Evolutionary conservation across 306 rosid genomes (phyloP), one percentile per base, ranked within the genome.

Genomic region (Datisca glomerata): DNA sequence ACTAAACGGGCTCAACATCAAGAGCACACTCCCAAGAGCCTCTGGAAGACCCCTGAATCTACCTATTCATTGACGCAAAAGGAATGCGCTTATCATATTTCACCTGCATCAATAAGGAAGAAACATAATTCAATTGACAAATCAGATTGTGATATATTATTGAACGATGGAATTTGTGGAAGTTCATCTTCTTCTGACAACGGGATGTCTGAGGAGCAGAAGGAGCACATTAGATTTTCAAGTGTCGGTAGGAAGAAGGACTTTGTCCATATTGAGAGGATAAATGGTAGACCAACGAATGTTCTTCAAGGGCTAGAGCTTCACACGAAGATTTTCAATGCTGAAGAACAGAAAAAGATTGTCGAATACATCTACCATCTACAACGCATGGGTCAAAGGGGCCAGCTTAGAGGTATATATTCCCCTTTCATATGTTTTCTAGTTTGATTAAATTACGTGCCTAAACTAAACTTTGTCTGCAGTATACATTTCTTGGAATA

Each of bases 281-380:
- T 21, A 1, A 1, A 21, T 12, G 32, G 55, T 8, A 49, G 19
- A 19, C 1, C 12, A 8, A 10, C 1, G 1, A 47, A 29, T 15
- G 5, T 50, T 20, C 32, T 36, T 35, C 22, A 36, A 21, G 45
- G 44, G 21, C 21, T 36, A 2, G 35, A 50, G 34, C 35, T 50
- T 35, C 55, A 20, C 40, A 28, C 43, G 7, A 43, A 32, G 16
- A 19, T 34, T 34, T 21, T 49, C 6, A 35, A 21, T 17, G 2
- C 16, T 0, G 31, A 49, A 21, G 32, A 49, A 12, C 43, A 35
- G 3, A 22, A 33, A 5, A 49, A 33, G 8, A 49, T 35, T 6
- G 31, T 32, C 4, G 31, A 49, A 32, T 49, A 2, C 12, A 23
- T 49, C 21, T 34, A 49, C 20, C 25, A 20, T 21, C 20, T 49